Base-by-base conservation (phyloP, 805 yeast species). In the Lachancea thermotolerans region DNA sequence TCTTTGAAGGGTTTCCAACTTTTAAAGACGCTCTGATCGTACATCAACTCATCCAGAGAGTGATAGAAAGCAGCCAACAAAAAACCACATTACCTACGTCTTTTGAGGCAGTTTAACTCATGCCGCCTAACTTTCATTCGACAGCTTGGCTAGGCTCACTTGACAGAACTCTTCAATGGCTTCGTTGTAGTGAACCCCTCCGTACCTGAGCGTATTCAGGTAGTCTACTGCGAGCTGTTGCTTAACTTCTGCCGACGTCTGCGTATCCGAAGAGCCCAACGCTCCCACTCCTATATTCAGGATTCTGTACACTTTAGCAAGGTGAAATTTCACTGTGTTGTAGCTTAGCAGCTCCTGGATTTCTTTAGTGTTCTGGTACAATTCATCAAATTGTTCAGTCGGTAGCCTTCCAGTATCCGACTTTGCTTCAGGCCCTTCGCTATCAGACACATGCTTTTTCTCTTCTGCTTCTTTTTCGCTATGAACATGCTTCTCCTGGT, bases 141-240 rank as follows among this genome's bases (percentile, higher is more conserved):
- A 29, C 17, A 44, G 42, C 15, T 33, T 45, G 12, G 42, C 42
- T 32, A 58, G 44, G 40, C 43, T 49, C 25, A 56, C 48, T 36
- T 56, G 62, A 35, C 82, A 74, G 60, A 82, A 82, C 48, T 81
- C 88, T 58, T 81, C 86, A 11, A 82, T 73, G 15, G 80, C 65
- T 46, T 69, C 78, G 57, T 82, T 82, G 41, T 73, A 73, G 53
- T 82, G 86, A 0, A 71, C 50, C 0, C 90, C 89, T 9, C 80
- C 81, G 4, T 55, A 58, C 29, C 88, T 56, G 32, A 82, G 59
- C 33, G 79, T 77, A 27, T 76, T 73, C 21, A 82, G 60, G 48
- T 81, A 79, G 58, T 77, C 71, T 42, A 76, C 73, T 7, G 81
- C 81, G 3, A 81, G 67, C 41, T 78, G 82, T 28, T 65, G 55